Percentiles rank a stretch among this genome's conserved stretches.
Conservation (phyloP, 345 rosid species). For the Brassica juncea region DNA sequence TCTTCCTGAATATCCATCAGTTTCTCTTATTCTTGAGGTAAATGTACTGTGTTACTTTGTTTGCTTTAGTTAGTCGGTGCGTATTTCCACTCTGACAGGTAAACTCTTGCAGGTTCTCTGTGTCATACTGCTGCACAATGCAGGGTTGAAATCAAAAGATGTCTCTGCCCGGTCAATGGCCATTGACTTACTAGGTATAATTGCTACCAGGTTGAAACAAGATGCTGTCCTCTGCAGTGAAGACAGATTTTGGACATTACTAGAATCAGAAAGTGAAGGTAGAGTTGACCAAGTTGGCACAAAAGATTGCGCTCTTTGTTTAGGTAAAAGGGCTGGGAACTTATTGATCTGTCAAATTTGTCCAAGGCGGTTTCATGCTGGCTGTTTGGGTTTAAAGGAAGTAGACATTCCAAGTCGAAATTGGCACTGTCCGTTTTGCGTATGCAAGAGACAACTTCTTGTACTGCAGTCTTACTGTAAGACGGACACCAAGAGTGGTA, state of each 20-base stretch:
- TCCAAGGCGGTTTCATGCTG: slow-evolving; percentile 77
- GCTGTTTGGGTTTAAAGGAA: slow-evolving; percentile 87
- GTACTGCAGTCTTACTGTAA: slow-evolving; percentile 79
- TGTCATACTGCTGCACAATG: slow-evolving; percentile 91
- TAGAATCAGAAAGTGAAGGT: slow-evolving; percentile 54
- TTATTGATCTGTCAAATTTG: slow-evolving; percentile 79
- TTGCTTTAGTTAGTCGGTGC: slow-evolving; percentile 18
- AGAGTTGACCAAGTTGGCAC: slow-evolving; percentile 45
- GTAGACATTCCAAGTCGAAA: slow-evolving; percentile 62
- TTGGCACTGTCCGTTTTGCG: slow-evolving; percentile 85
- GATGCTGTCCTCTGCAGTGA: slow-evolving; percentile 65
- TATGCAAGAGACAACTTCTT: slow-evolving; percentile 78
- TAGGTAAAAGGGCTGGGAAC: slow-evolving; percentile 61
- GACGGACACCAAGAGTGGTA: slow-evolving; percentile 55
- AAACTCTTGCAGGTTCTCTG: slow-evolving; percentile 83
- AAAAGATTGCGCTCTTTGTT: slow-evolving; percentile 76
- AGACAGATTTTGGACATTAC: slow-evolving; percentile 64
- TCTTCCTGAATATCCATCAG: slow-evolving; percentile 95
- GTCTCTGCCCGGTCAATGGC: slow-evolving; percentile 86
- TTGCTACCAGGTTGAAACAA: slow-evolving; percentile 89
- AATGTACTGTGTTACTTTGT: slow-evolving; percentile 19
- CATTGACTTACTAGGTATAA: slow-evolving; percentile 89
- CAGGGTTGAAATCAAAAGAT: slow-evolving; percentile 96
- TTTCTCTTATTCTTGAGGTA: slow-evolving; percentile 95
- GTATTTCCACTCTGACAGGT: slow-evolving; percentile 33